Evolutionary conservation across 495 filamentous ascomycete species (phyloP).

Genomic region (Zalerion maritima): DNA sequence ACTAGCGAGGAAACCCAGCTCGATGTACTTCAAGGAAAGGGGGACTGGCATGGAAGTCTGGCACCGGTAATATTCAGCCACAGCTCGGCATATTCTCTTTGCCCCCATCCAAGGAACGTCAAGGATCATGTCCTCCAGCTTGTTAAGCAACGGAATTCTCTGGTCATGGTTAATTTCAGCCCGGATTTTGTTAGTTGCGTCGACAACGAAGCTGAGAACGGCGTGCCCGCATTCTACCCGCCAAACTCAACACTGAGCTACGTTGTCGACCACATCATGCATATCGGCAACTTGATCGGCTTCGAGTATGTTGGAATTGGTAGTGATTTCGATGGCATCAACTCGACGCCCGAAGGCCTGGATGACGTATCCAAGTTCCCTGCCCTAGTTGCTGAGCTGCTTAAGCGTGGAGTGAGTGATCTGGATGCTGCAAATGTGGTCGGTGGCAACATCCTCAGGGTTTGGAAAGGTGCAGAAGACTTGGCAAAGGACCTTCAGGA

Average conservation of each 20-base stretch:
- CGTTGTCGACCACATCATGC: slow-evolving; percentile 58
- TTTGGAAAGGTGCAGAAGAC: slow-evolving; percentile 58
- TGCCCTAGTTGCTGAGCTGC: slow-evolving; percentile 57
- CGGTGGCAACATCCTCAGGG: slow-evolving; percentile 60
- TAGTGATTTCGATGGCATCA: slow-evolving; percentile 60
- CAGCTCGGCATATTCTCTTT: slow-evolving; percentile 49
- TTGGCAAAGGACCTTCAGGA: slow-evolving; percentile 47
- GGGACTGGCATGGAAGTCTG: slow-evolving; percentile 33
- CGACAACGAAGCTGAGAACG: slow-evolving; percentile 40
- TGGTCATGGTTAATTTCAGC: slow-evolving; percentile 69
- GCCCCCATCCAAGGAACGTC: slow-evolving; percentile 58
- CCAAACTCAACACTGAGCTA: slow-evolving; percentile 59
- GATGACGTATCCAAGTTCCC: slow-evolving; percentile 79
- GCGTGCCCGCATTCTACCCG: slow-evolving; percentile 41
- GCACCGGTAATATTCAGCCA: slow-evolving; percentile 67
- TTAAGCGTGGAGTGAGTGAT: slow-evolving; percentile 52
- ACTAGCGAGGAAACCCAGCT: slow-evolving; percentile 54
- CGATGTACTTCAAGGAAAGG: slow-evolving; percentile 41
- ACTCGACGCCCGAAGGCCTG: slow-evolving; percentile 40
- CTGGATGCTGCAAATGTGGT: slow-evolving; percentile 50
- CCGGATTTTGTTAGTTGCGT: slow-evolving; percentile 67
- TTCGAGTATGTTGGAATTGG: slow-evolving; percentile 64
- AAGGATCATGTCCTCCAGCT: slow-evolving; percentile 53
- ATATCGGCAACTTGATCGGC: slow-evolving; percentile 56
- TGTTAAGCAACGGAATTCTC: slow-evolving; percentile 41